phyloP scores from a whole-genome alignment of 2,329 filamentous ascomycete genomes.

The Ophiocordyceps australis region DNA sequence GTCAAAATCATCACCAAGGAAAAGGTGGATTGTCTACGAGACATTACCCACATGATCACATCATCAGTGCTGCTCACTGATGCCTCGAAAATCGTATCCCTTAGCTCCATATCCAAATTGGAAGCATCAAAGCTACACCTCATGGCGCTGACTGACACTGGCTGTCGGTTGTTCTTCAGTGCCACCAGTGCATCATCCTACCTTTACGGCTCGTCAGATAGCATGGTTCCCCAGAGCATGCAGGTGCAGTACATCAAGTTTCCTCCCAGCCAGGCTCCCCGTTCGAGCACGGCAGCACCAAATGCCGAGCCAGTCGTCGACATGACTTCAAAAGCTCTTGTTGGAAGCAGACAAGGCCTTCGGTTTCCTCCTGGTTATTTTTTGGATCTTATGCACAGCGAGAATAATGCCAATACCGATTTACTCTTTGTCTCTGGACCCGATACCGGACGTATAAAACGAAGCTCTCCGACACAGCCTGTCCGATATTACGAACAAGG shows the following conservation, averaged over 20 bases:
- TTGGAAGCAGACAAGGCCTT: conserved; percentile 29
- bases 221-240: conserved; percentile 73
- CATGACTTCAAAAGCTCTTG: conserved; percentile 27
- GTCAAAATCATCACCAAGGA: conserved; percentile 49
- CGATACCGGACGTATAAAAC: conserved; percentile 71
- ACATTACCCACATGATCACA: conserved; percentile 76
- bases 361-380: conserved; percentile 81
- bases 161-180: conserved; percentile 82
- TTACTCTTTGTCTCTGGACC: conserved; percentile 70
- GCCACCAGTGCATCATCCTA: conserved; percentile 63
- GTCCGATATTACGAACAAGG: conserved; percentile 60
- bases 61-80: conserved; percentile 53
- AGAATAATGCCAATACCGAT: conserved; percentile 42
- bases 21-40: conserved; percentile 39
- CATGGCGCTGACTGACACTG: conserved; percentile 78
- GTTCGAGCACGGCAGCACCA: conserved; percentile 9
- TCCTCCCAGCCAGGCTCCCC: conserved; percentile 37
- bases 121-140: conserved; percentile 75
- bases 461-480: conserved; percentile 30
- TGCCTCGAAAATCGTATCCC: conserved; percentile 58
- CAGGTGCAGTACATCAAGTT: conserved; percentile 96
- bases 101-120: conserved; percentile 63
- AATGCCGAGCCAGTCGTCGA: conserved; percentile 23
- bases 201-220: conserved; percentile 40
- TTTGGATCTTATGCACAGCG: conserved; percentile 59